phyloP scores from a whole-genome alignment of 352 stramenopile species.

The Elongisporangium prolatum region DNA sequence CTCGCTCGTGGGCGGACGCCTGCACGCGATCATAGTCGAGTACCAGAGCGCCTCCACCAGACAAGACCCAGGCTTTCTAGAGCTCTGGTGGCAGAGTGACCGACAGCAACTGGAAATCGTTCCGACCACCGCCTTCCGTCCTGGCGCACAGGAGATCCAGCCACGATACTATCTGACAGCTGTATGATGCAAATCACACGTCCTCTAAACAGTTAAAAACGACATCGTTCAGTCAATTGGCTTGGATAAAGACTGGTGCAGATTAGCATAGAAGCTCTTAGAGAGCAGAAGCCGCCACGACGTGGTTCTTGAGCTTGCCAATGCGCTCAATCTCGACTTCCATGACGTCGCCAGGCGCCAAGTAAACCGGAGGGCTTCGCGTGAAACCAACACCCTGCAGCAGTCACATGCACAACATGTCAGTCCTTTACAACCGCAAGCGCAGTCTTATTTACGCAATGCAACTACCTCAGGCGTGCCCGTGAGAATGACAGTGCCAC shows the following conservation, averaged over 20 bases:
- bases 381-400: conserved; percentile 81
- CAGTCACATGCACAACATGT: conserved; percentile 2
- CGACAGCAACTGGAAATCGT: conserved; percentile 20
- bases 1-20: conserved; percentile 16
- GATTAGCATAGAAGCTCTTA: conserved; percentile 18
- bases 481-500: conserved; percentile 87
- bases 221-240: neutral
- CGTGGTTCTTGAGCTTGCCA: conserved; percentile 83
- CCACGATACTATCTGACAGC: conserved; percentile 14
- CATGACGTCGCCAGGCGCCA: conserved; percentile 85
- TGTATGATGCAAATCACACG: neutral
- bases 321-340: conserved; percentile 90
- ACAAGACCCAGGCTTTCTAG: conserved; percentile 10
- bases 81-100: conserved; percentile 23
- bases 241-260: neutral
- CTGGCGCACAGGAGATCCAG: conserved; percentile 20
- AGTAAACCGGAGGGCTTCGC: conserved; percentile 78
- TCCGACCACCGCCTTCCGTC: conserved; percentile 15
- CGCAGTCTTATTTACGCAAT: no score
- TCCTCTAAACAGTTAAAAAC: neutral
- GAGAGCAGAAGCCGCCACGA: conserved; percentile 63
- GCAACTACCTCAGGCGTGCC: conserved; percentile 88
- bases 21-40: conserved; percentile 43
- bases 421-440: neutral
- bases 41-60: conserved; percentile 19